Percentiles rank a stretch among this genome's conserved stretches.
These are phyloP conservation scores for Cladosporium sp. DNA, from an alignment of 2,329 filamentous ascomycete genomes.

Conservation along the genomic window DNA sequence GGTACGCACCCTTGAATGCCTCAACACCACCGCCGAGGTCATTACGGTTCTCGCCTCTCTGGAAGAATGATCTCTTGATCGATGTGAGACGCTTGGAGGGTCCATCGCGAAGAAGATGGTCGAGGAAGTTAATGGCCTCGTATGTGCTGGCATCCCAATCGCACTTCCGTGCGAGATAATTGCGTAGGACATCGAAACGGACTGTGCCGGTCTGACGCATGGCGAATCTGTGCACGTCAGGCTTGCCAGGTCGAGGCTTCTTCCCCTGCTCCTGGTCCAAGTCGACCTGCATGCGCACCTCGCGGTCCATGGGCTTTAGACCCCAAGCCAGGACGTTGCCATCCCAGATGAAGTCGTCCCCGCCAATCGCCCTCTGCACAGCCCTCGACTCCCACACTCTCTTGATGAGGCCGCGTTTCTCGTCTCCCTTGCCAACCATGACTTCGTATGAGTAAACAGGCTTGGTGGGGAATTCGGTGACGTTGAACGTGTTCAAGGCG, in stretches of 20 bases:
- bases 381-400: slow-evolving; percentile 69
- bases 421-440: slow-evolving; percentile 57
- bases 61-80: slow-evolving; percentile 83
- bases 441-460: slow-evolving; percentile 80
- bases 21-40: slow-evolving; percentile 64
- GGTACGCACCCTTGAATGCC: slow-evolving; percentile 85
- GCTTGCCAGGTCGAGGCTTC: slow-evolving; percentile 28
- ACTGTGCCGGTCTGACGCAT: slow-evolving; percentile 65
- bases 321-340: slow-evolving; percentile 84
- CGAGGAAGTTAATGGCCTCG: slow-evolving; percentile 75
- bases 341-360: slow-evolving; percentile 68
- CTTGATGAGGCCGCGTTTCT: slow-evolving; percentile 64
- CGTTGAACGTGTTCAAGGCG: slow-evolving; percentile 70
- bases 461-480: slow-evolving; percentile 55
- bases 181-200: slow-evolving; percentile 60
- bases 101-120: slow-evolving; percentile 80
- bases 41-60: slow-evolving; percentile 44
- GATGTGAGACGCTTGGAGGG: slow-evolving; percentile 64
- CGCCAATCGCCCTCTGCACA: slow-evolving; percentile 54
- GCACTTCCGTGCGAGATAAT: slow-evolving; percentile 60
- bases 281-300: slow-evolving; percentile 56
- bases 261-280: slow-evolving; percentile 63
- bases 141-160: slow-evolving; percentile 43
- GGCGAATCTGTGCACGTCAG: slow-evolving; percentile 56
- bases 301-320: slow-evolving; percentile 31